Evolutionary conservation across 2,329 filamentous ascomycete genomes (phyloP), one percentile per base, ranked within the genome.

Genomic region (Ophiocordyceps robertsii): DNA sequence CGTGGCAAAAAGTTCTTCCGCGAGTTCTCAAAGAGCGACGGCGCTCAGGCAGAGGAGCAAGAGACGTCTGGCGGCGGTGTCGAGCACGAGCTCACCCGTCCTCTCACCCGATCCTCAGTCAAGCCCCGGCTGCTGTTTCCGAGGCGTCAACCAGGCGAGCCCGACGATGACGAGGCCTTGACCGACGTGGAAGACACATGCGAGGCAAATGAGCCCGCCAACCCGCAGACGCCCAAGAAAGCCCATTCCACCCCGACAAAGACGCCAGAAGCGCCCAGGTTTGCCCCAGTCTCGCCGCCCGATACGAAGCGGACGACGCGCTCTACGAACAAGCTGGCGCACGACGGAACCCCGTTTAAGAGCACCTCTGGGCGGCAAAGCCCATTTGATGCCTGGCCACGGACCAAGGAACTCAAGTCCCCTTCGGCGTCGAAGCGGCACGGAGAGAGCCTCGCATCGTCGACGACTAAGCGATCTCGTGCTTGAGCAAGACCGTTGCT

Each of bases 1-100:
- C 85, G 85, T 53, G 85, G 85, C 57, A 86, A 83, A 68, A 85
- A 78, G 57, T 69, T 85, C 44, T 87, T 86, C 65, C 78, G 80
- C 59, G 82, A 80, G 55, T 86, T 82, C 51, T 60, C 65, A 8
- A 64, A 67, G 29, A 58, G 64, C 38, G 63, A 63, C 21, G 57
- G 38, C 17, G 49, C 31, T n/a, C 39, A 21, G 11, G 33, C 37
- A 14, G 45, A 52, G 10, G 51, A 47, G 21, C 53, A 63, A 36
- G 62, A 58, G 9, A 58, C 56, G 12, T 51, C 56, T 2, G 59
- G 52, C 14, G 57, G 59, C 38, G 62, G 64, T 40, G 53, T 57
- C 13, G 59, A 64, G 29, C 51, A 57, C 38, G 50, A 55, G 38
- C 59, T 62, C 29, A 49, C 56, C 45, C 56, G 58, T 29, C 75